Evolutionary conservation across 495 filamentous ascomycete genomes (phyloP).

Genomic region (Tuber microsphaerosporum): DNA sequence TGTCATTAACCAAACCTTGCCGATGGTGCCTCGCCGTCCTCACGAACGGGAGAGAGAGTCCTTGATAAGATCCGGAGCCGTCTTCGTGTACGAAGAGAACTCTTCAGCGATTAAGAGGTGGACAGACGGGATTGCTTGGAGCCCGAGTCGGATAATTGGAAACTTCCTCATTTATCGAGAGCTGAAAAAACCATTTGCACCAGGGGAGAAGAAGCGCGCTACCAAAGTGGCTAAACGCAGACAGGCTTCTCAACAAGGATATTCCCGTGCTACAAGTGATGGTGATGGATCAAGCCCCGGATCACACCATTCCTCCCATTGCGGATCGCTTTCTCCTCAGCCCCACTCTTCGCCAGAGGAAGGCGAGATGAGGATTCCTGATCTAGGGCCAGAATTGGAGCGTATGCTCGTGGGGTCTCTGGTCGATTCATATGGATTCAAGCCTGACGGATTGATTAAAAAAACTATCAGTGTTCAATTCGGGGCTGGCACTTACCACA

Average conservation of each 20-base stretch:
- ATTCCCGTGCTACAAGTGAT: slow-evolving; percentile 9
- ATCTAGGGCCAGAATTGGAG: slow-evolving; percentile 49
- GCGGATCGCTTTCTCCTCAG: slow-evolving; percentile 1
- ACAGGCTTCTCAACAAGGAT: slow-evolving; percentile 13
- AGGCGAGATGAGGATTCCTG: slow-evolving; percentile 12
- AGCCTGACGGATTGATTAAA: slow-evolving; percentile 74
- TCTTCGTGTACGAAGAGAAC: slow-evolving; percentile 86
- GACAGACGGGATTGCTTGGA: slow-evolving; percentile 88
- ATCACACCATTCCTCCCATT: slow-evolving; percentile 8
- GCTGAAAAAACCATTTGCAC: slow-evolving; percentile 69
- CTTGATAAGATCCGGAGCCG: slow-evolving; percentile 71
- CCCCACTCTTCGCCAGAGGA: slow-evolving; percentile 9
- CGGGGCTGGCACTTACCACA: slow-evolving; percentile 62
- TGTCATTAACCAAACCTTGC: slow-evolving; percentile 59
- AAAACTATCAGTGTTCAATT: slow-evolving; percentile 80
- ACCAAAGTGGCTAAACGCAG: slow-evolving; percentile 59
- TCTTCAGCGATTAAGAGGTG: slow-evolving; percentile 86
- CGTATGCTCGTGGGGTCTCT: slow-evolving; percentile 72
- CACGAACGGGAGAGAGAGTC: slow-evolving; percentile 70
- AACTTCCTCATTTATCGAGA: slow-evolving; percentile 90
- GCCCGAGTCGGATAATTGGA: slow-evolving; percentile 76
- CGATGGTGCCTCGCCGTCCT: slow-evolving; percentile 71
- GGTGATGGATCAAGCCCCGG: slow-evolving; percentile 1
- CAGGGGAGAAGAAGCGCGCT: slow-evolving; percentile 82
- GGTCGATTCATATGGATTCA: slow-evolving; percentile 81